A percentile compares a stretch with the other conserved stretches of the same genome.
These are phyloP conservation scores for Stemphylium beticola DNA, from an alignment of 2,329 filamentous ascomycete genomes.

Conservation along the genomic window DNA sequence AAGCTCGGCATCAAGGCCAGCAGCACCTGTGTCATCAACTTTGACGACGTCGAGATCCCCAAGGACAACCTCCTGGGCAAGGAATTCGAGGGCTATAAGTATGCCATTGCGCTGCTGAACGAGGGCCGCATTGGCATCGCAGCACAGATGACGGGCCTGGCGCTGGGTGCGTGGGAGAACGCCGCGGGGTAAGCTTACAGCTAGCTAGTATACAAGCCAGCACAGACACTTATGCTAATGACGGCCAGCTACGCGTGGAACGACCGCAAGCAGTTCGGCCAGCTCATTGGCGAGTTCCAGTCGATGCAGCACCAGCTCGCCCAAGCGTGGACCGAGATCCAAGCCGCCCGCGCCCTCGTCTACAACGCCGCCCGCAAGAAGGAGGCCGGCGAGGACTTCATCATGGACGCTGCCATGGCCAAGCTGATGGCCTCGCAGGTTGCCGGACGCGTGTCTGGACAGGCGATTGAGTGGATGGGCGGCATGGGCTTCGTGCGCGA, in stretches of 20 bases:
- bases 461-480: conserved; percentile 98
- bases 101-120: conserved; percentile 91
- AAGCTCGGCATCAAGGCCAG: conserved; percentile 96
- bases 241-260: conserved; percentile 84
- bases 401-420: conserved; percentile 95
- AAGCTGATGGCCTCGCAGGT: conserved; percentile 96
- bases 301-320: conserved; percentile 99
- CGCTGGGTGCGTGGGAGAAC: conserved; percentile 93
- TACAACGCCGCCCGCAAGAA: conserved; percentile 98
- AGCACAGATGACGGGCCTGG: conserved; percentile 97
- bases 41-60: conserved; percentile 93
- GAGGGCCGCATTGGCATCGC: conserved; percentile 98
- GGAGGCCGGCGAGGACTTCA: conserved; percentile 95
- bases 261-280: conserved; percentile 95
- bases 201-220: background rate
- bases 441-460: conserved; percentile 81
- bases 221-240: conserved; percentile 14
- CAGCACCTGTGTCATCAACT: conserved; percentile 96
- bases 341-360: conserved; percentile 86
- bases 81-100: conserved; percentile 95
- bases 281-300: conserved; percentile 94
- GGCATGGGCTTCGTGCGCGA: conserved; percentile 99
- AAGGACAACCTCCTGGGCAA: conserved; percentile 86
- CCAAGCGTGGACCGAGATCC: conserved; percentile 92
- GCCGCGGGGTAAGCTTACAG: conserved; percentile 70